Evolutionary conservation across 441 rosid species (phyloP).

Genomic region (Brassica balearica): DNA sequence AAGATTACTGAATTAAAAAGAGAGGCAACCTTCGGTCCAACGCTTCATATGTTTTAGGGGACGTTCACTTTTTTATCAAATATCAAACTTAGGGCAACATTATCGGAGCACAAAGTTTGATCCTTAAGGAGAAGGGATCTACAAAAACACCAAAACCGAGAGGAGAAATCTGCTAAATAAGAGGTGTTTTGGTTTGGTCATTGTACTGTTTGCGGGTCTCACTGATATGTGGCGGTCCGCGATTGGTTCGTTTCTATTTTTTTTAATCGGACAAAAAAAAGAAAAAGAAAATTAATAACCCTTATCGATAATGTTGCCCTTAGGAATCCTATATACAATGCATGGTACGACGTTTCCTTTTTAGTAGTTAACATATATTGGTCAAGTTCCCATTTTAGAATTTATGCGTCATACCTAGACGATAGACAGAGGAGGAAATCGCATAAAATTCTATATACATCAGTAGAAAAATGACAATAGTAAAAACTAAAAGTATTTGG

Average conservation of each 20-base stretch:
- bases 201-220: too few species aligned
- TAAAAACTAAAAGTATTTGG: not conserved
- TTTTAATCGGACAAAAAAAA: too few species aligned
- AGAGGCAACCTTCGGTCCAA: not conserved
- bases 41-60: not conserved
- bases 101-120: too few species aligned
- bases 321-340: not conserved
- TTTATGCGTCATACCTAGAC: not conserved
- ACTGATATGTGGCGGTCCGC: too few species aligned
- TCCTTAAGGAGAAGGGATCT: too few species aligned
- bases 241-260: too few species aligned
- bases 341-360: not conserved
- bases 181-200: too few species aligned
- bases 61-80: not conserved
- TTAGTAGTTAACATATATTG: not conserved
- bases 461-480: not conserved
- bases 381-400: conserved; percentile 3
- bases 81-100: not conserved
- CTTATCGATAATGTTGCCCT: too few species aligned
- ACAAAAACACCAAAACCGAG: too few species aligned
- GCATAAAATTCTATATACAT: not conserved
- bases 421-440: not conserved
- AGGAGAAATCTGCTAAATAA: too few species aligned
- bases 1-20: not conserved
- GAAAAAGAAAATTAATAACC: too few species aligned